phyloP scores from a whole-genome alignment of 106 monocot genomes.

The Vanilla planifolia region DNA sequence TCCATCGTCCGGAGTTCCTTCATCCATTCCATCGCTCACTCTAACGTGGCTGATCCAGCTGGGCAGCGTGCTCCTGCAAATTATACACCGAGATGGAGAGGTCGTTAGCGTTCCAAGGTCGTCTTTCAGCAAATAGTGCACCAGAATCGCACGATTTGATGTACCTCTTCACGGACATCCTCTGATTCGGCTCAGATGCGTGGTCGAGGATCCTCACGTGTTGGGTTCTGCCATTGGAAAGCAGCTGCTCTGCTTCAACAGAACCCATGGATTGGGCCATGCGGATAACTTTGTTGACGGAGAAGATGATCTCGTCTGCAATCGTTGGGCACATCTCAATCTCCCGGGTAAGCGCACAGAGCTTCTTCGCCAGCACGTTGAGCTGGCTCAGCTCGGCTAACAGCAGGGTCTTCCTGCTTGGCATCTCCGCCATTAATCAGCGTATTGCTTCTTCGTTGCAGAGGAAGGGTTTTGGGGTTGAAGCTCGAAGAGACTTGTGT shows the following conservation, averaged over 20 bases:
- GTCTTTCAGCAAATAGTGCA: background rate
- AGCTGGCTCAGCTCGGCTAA: background rate
- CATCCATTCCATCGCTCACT: background rate
- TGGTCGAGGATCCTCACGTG: background rate
- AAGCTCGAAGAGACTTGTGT: too few relatives aligned
- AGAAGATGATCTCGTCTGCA: constrained; percentile 7
- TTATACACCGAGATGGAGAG: background rate
- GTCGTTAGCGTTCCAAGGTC: background rate
- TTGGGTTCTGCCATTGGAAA: background rate
- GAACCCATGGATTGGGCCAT: background rate
- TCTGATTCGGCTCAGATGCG: constrained; percentile 16
- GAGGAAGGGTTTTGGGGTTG: background rate
- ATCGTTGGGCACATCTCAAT: constrained; percentile 5
- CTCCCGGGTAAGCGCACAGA: background rate
- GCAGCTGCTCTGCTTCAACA: background rate
- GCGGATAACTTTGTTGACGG: constrained; percentile 9
- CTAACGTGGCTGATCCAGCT: constrained; percentile 3
- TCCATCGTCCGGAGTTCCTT: constrained; percentile 27
- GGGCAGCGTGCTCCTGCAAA: constrained; percentile 1
- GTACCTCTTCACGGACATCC: constrained; percentile 2
- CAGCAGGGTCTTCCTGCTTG: background rate
- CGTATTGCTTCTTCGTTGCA: too few relatives aligned
- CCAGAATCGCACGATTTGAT: constrained; percentile 1
- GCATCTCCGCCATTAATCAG: background rate
- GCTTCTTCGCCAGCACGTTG: background rate